Percentiles rank a stretch among this genome's conserved stretches.
Evolutionary conservation across 176 grass and related monocot species (phyloP).

Genomic region (Eragrostis curvula): DNA sequence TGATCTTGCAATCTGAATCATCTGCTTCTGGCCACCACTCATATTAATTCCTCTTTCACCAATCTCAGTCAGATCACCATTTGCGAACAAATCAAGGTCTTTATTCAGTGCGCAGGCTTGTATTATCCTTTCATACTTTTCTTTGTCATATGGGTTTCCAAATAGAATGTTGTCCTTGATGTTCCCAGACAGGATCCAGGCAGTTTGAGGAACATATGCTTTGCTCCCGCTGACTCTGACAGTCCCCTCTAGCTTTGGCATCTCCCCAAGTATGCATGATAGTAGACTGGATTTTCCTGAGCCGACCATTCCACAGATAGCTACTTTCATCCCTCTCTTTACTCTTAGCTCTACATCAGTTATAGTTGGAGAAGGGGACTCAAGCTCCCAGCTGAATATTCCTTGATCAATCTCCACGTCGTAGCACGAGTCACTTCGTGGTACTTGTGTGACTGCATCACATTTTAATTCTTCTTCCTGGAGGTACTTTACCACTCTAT

Average conservation of each 20-base stretch:
- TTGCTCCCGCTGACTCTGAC: slow-evolving; percentile 75
- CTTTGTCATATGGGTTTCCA: slow-evolving; percentile 71
- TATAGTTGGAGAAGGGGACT: slow-evolving; percentile 65
- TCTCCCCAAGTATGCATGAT: slow-evolving; percentile 93
- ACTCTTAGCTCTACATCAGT: slow-evolving; percentile 72
- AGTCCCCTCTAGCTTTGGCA: slow-evolving; percentile 69
- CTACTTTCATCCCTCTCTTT: slow-evolving; percentile 89
- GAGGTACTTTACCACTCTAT: slow-evolving; percentile 80
- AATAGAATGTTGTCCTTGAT: slow-evolving; percentile 93
- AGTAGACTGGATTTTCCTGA: slow-evolving; percentile 93
- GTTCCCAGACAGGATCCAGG: slow-evolving; percentile 96
- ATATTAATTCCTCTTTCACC: slow-evolving; percentile 99
- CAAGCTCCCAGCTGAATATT: slow-evolving; percentile 77
- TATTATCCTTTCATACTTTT: slow-evolving; percentile 83
- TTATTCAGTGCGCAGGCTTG: slow-evolving; percentile 76
- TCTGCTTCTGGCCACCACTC: slow-evolving; percentile 96
- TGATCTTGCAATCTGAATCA: slow-evolving; percentile 89
- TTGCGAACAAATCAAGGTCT: slow-evolving; percentile 88
- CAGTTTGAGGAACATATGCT: slow-evolving; percentile 97
- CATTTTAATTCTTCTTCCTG: slow-evolving; percentile 83
- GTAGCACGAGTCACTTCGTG: slow-evolving; percentile 53
- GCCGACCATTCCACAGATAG: slow-evolving; percentile 90
- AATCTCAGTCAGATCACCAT: slow-evolving; percentile 97
- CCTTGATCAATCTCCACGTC: slow-evolving; percentile 77
- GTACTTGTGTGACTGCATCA: slow-evolving; percentile 62